Conservation (phyloP, 1,284 basidiomycete genomes). For the Bondarzewia mesenterica region DNA sequence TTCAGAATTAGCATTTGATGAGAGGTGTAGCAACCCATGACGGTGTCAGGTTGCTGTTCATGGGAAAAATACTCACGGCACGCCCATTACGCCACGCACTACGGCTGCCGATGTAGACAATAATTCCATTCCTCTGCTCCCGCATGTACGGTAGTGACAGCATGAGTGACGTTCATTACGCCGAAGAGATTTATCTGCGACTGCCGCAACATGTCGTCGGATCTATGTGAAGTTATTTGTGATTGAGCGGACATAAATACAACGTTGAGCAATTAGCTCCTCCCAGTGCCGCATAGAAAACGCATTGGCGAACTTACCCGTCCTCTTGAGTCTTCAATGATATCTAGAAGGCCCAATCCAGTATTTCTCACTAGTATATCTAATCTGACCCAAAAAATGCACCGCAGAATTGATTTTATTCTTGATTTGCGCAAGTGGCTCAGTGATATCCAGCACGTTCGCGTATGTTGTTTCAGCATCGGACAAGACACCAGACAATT, state of each 20-base stretch:
- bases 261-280: too few relatives aligned
- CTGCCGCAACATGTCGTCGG: conserved; percentile 23
- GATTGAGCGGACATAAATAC: too few relatives aligned
- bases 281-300: too few relatives aligned
- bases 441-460: conserved; percentile 28
- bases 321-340: conserved; percentile 1
- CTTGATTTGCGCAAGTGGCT: conserved; percentile 22
- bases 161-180: conserved; percentile 26
- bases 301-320: background rate
- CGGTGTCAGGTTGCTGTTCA: too few relatives aligned
- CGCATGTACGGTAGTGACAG: conserved; percentile 28
- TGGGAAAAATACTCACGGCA: conserved; percentile 13
- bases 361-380: conserved; percentile 42
- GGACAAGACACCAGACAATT: conserved; percentile 11
- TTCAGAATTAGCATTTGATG: too few relatives aligned
- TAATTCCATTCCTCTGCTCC: conserved; percentile 22
- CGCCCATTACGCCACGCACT: conserved; percentile 19
- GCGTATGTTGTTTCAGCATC: conserved; percentile 12
- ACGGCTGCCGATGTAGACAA: conserved; percentile 26
- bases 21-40: background rate
- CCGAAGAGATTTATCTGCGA: conserved; percentile 31
- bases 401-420: conserved; percentile 34
- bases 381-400: conserved; percentile 38
- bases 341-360: background rate
- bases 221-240: too few relatives aligned